phyloP scores from a whole-genome alignment of 2,329 filamentous ascomycete genomes.

The Calonectria naviculata region DNA sequence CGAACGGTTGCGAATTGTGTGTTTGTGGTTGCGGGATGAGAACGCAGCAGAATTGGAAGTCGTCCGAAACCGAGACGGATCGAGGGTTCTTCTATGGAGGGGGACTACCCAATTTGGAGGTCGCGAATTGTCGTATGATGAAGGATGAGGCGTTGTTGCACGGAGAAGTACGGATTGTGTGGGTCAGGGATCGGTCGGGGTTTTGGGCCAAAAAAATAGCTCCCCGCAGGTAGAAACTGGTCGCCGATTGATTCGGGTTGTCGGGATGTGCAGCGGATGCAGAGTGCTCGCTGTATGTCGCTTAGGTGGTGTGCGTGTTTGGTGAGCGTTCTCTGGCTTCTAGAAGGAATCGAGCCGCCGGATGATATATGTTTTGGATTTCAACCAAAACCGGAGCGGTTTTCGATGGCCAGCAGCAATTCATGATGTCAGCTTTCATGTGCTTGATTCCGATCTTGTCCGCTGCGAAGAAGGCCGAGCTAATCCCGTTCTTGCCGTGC shows the following conservation, averaged over 20 bases:
- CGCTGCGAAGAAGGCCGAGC: constrained; percentile 41
- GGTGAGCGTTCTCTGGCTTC: background rate
- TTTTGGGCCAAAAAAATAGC: constrained; percentile 15
- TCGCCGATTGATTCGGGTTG: constrained; percentile 14
- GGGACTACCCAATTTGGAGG: background rate
- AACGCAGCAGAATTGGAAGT: background rate
- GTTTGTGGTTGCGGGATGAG: background rate
- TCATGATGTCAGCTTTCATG: constrained; percentile 37
- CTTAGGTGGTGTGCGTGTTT: background rate
- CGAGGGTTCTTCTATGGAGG: constrained; percentile 16
- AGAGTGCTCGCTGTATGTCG: background rate
- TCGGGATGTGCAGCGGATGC: constrained; percentile 11
- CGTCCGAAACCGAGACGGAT: constrained; percentile 8
- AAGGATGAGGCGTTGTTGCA: constrained; percentile 17
- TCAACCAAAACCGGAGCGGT: background rate
- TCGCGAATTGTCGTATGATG: constrained; percentile 21
- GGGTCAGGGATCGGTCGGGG: constrained; percentile 10
- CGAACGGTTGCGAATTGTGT: background rate
- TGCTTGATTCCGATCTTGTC: constrained; percentile 31
- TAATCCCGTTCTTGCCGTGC: constrained; percentile 39
- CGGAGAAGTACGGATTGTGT: constrained; percentile 3
- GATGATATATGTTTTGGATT: background rate
- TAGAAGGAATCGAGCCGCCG: background rate
- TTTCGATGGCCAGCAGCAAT: background rate
- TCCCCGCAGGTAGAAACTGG: constrained; percentile 8